Base-by-base conservation (phyloP, 2,329 filamentous ascomycete species). In the Nannizziopsis barbatae region DNA sequence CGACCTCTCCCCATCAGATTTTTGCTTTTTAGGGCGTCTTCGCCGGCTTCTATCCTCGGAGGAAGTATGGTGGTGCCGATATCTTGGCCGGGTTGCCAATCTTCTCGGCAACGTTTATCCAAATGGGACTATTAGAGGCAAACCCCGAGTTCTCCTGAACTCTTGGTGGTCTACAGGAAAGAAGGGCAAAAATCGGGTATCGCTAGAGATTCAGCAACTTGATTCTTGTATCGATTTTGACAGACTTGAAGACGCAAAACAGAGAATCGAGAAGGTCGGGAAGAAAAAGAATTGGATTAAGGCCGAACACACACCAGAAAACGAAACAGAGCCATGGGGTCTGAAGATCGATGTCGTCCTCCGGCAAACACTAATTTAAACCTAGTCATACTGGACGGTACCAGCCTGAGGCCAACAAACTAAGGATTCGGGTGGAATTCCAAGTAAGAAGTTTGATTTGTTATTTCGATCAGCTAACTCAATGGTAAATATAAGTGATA, bases 1-100 rank as follows among this genome's bases (percentile, higher is more conserved):
- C 2, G 75, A 76, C 37, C 70, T 84, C 1, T 73, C 76, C 2
- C 76, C 77, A 0, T 70, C 71, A 0, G 80, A 84, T 55, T 59
- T 71, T 7, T 61, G 68, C 3, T 79, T 81, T 56, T 75, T 76
- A 30, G 59, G 65, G 1, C 69, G 72, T 3, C 67, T 85, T 30
- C 65, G 73, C 35, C 64, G 67, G 32, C 67, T 83, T 2, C 62
- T 81, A 2, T 75, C 74, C 0, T 61, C 68, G 0, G 71, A 74
- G 53, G 70, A 75, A 50, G 68, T 74, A 9, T 85, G 81, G 80
- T 84, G 80, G 81, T 73, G 75, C 47, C 72, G 70, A 45, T 84
- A 82, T 57, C 57, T 83, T 0, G 81, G 82, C 0, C 71, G 73
- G 12, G 70, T 84, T 1, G 79, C 76, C 2, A 68, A 68, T 4